Base-by-base conservation (phyloP, 2,329 filamentous ascomycete genomes). In the Cadophora sp. region DNA sequence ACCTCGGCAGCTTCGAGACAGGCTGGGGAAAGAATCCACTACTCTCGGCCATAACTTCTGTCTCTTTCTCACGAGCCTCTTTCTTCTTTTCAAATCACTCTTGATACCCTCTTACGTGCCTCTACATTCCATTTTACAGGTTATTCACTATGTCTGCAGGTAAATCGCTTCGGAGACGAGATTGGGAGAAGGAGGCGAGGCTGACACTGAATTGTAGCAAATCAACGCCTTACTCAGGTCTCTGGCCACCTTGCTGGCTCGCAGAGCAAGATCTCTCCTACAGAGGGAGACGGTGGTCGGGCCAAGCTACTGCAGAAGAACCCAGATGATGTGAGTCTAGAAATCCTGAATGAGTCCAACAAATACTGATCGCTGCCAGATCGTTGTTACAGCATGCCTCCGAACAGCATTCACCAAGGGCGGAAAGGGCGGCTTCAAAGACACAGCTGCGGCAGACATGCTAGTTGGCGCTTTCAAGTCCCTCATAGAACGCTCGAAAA, bases 351-450 rank as follows among this genome's bases (percentile, higher is more conserved):
- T 43, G 19, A 11, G 19, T 26, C 31, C 24, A 31, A 34, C 62
- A 55, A 22, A 27, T 67, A 56, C 77, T 80, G 70, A 80, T 76
- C 62, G 50, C 24, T 59, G 64, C 27, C 72, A 90, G 87, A 89
- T 98, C 73, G 96, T 99, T 77, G 89, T 99, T 71, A 98, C 96
- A 71, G 93, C 92, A 74, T 93, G 92, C 74, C 92, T 97, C 77
- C 93, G 96, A 76, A 97, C 93, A 19, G 89, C 96, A 76, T 90
- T 98, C 81, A 97, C 94, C 73, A 97, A 93, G 81, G 95, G 94
- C 74, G 94, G 94, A 77, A 94, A 94, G 82, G 96, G 96, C 74
- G 91, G 89, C 61, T 96, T 99, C 86, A 98, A 98, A 85, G 96
- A 98, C 82, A 98, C 96, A 9, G 86, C 89, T 65, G 92, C 92